Evolutionary conservation across 2,329 filamentous ascomycete species (phyloP).

Genomic region (Pseudocercospora fijiensis): DNA sequence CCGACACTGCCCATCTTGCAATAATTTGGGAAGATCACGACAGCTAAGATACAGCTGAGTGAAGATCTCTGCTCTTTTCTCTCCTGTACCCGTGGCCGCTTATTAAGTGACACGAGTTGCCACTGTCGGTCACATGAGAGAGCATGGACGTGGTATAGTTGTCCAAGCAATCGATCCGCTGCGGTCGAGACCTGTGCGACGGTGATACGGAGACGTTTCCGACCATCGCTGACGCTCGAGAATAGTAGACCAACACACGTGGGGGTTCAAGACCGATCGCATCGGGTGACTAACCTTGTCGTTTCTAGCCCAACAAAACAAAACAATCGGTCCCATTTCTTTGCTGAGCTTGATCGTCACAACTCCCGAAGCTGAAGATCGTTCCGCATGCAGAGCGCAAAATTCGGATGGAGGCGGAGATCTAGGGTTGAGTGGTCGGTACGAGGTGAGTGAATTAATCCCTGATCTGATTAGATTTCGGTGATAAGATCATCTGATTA

Average conservation of each 20-base stretch:
- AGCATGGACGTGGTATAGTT: not conserved
- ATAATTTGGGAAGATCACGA: not conserved
- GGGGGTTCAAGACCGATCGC: not conserved
- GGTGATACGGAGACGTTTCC: not conserved
- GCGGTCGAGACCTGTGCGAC: not conserved
- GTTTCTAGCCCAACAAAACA: not conserved
- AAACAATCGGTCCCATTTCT: not conserved
- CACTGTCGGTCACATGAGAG: not conserved
- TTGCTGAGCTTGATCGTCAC: not conserved
- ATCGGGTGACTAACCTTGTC: not conserved
- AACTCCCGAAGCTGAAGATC: not conserved
- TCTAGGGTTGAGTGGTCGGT: not conserved
- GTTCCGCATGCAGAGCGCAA: not conserved
- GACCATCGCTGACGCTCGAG: not conserved
- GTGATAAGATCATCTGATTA: not conserved
- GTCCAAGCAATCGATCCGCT: not conserved
- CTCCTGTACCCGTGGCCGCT: not conserved
- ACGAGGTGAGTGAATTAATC: not conserved
- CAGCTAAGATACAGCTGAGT: not conserved
- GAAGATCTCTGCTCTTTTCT: not conserved
- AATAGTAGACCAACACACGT: not conserved
- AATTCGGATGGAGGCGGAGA: not conserved
- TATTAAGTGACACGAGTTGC: not conserved
- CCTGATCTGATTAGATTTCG: not conserved
- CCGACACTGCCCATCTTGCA: constrained; percentile 17